Evolutionary conservation across 2,329 filamentous ascomycete species (phyloP).

Genomic region (Arthrinium phaeospermum): DNA sequence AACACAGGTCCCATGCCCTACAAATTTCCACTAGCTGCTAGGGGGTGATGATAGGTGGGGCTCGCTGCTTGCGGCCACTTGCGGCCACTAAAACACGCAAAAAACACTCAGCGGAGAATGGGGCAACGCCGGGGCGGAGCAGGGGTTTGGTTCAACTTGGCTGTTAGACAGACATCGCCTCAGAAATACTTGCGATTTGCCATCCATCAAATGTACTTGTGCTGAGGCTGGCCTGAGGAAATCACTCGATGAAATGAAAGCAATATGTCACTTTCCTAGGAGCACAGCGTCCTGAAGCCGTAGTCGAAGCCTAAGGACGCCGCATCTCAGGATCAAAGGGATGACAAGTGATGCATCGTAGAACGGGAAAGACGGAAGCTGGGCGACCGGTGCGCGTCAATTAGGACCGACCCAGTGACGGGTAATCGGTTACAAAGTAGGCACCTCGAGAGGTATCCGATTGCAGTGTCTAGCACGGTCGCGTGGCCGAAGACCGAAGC

Average conservation of each 20-base stretch:
- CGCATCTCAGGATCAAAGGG: not conserved
- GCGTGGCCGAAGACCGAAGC: not conserved
- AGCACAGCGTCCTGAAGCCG: too few relatives aligned
- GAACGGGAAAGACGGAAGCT: not conserved
- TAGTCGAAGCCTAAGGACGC: not conserved
- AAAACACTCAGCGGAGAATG: not conserved
- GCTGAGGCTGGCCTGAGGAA: not conserved
- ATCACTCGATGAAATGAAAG: too few relatives aligned
- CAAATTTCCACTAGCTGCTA: not conserved
- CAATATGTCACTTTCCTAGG: too few relatives aligned
- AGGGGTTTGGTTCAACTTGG: not conserved
- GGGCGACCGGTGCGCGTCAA: not conserved
- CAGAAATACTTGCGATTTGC: not conserved
- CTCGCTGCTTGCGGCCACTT: not conserved
- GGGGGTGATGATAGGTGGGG: not conserved
- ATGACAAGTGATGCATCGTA: not conserved
- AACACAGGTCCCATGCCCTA: not conserved
- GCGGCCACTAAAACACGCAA: not conserved
- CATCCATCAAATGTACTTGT: not conserved
- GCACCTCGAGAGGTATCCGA: not conserved
- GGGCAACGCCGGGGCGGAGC: not conserved
- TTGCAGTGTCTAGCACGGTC: not conserved
- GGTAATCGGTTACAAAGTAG: not conserved
- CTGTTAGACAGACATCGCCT: not conserved
- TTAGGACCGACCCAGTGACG: not conserved